Base-by-base conservation (phyloP, 805 yeast species). In the Sugiyamaella boreocaroliniensis region DNA sequence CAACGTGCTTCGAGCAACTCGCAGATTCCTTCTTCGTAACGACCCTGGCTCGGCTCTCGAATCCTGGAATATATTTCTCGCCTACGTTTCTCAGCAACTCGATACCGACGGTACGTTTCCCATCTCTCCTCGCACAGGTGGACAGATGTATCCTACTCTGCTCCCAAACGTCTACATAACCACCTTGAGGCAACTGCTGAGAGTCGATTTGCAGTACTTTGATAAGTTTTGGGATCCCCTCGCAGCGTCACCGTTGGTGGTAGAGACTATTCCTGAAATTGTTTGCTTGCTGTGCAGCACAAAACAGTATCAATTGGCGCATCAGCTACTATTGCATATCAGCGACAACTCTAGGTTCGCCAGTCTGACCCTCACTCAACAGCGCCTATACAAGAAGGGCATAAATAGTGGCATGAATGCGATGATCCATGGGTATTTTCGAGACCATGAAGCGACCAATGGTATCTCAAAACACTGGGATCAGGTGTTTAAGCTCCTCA, bases 341-440 rank as follows among this genome's bases (percentile, higher is more conserved):
- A 51, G 42, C 18, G 48, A 43, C 42, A 40, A 50, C n/a, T 32
- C 37, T 2, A 10, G 4, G n/a, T 32, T 4, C 37, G 37, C 37
- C n/a, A 10, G n/a, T 10, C 37, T 11, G 37, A 10, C 5, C 11
- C 37, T 14, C 37, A 14, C 12, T 11, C 37, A 32, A 14, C 37
- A 32, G 37, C n/a, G 12, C 10, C 37, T 52, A 40, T 49, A 55
- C 34, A 8, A 29, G 32, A 40, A 40, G 9, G 61, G 56, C 14
- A 29, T 58, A 16, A 55, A 45, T 16, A 48, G 40, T 34, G 60
- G 58, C 7, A 40, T 58, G 15, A 58, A 58, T 47, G 53, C 50
- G 14, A 22, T 56, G 4, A 29, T 55, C 14, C 40, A 45, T 20
- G 45, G 40, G 4, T 49, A 49, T 19, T 49, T 14, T 11, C 16